Percentiles rank a stretch among this genome's conserved stretches.
phyloP scores from a whole-genome alignment of 441 rosid genomes.

The Flueggea neowawraea region DNA sequence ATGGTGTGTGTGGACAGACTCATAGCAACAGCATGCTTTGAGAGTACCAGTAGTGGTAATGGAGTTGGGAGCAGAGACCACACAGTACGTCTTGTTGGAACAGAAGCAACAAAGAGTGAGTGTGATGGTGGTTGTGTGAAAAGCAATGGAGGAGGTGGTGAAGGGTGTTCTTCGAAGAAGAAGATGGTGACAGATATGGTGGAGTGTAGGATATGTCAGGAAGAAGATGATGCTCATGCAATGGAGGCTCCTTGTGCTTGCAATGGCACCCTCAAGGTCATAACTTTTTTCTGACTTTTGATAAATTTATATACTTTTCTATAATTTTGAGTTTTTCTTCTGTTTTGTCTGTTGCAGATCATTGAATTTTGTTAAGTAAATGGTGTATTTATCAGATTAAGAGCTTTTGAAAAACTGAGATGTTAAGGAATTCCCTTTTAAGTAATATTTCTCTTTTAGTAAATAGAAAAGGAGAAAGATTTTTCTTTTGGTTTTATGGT shows the following conservation, averaged over 20 bases:
- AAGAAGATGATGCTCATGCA: constrained; percentile 42
- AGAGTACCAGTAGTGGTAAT: constrained; percentile 18
- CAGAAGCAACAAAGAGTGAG: constrained; percentile 1
- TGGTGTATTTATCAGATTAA: too few relatives aligned
- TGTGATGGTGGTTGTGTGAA: not conserved
- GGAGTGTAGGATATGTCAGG: constrained; percentile 74
- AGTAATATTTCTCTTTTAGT: too few relatives aligned
- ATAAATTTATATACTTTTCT: too few relatives aligned
- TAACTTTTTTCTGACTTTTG: constrained; percentile 4
- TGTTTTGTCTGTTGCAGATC: too few relatives aligned
- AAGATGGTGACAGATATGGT: constrained; percentile 21
- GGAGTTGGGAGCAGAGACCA: not conserved
- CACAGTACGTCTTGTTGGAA: not conserved
- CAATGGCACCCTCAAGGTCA: constrained; percentile 66
- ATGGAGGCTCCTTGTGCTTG: constrained; percentile 73
- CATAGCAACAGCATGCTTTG: constrained; percentile 33
- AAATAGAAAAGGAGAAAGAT: too few relatives aligned
- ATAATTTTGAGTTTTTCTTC: too few relatives aligned
- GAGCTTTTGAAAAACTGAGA: too few relatives aligned
- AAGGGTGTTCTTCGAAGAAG: constrained; percentile 14
- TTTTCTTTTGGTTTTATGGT: too few relatives aligned
- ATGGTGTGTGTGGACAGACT: constrained; percentile 42
- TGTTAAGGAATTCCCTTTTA: too few relatives aligned
- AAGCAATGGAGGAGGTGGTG: constrained; percentile 8
- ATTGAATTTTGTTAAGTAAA: too few relatives aligned